Base-by-base conservation (phyloP, 176 grass and related monocot species). In the Phoenix dactylifera region DNA sequence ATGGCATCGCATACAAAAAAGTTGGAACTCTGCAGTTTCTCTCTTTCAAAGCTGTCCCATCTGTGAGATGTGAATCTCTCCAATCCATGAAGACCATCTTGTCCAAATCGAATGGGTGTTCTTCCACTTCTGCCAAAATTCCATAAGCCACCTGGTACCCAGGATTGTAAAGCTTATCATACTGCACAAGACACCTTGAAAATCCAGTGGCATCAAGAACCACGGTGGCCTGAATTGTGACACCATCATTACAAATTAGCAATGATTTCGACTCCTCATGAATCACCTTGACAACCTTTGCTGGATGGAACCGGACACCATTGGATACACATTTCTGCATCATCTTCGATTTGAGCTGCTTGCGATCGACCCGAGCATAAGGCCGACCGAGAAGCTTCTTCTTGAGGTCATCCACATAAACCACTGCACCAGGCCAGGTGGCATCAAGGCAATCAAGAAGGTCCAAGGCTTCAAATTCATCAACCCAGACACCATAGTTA, bases 1-100 rank as follows among this genome's bases (percentile, higher is more conserved):
- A 97, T 0, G 93, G 93, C 93, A 97, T 97, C 25, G 93, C 93
- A 60, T 97, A 97, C 18, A 97, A 77, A 78, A 97, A 97, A 0
- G 93, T 97, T 22, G 93, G 93, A 20, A 85, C 72, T 54, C 74
- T 83, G 56, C 59, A 69, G 74, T 97, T 91, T 5, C 75, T 76
- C 22, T 79, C 74, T 72, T 58, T 85, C 65, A 91, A 63, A 50
- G 62, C 69, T 6, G 93, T 68, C 0, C 76, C 79, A 4, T 76
- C 62, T 22, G 66, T 58, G 9, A 97, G 84, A 75, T 97, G 93
- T 0, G 93, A 80, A 76, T 97, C 87, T 66, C 93, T 84, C 93
- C 93, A 88, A 78, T 97, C 93, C 93, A 97, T 97, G 76, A 97
- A 97, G 67, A 97, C 78, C 93, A 97, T 97, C 66, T 91, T 97